These are phyloP conservation scores for Rachicladosporium sp. DNA, from an alignment of 2,329 filamentous ascomycete genomes.

Conservation along the genomic window DNA sequence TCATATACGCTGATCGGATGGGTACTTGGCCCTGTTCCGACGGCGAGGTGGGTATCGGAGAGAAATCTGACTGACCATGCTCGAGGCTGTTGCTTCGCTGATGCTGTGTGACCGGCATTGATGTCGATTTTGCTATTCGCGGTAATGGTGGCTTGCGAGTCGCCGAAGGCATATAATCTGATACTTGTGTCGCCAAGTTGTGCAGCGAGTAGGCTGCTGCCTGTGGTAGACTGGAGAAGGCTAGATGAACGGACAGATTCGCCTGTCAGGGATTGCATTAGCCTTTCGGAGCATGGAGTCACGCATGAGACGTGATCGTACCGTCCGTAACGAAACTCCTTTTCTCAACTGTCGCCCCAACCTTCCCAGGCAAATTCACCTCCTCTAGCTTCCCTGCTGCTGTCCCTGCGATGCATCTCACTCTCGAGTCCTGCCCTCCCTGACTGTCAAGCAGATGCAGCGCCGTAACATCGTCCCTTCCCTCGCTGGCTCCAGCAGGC, in stretches of 20 bases:
- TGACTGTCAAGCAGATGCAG: constrained; percentile 38
- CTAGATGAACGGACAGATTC: constrained; percentile 34
- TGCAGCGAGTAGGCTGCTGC: constrained; percentile 35
- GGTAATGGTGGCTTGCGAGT: constrained; percentile 16
- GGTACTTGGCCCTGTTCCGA: constrained; percentile 35
- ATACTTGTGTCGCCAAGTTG: constrained; percentile 34
- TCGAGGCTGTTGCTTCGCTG: constrained; percentile 13
- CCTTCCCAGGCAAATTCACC: constrained; percentile 16
- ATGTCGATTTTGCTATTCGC: constrained; percentile 27
- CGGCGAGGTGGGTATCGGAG: constrained; percentile 36
- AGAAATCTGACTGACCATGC: constrained; percentile 44
- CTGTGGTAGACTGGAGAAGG: constrained; percentile 8
- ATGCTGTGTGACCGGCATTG: constrained; percentile 8
- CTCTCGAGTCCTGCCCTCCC: constrained; percentile 27
- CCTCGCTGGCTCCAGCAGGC: constrained; percentile 38
- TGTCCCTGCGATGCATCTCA: constrained; percentile 40
- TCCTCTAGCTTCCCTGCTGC: constrained; percentile 41
- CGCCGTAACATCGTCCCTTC: constrained; percentile 46
- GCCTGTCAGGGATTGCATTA: constrained; percentile 8
- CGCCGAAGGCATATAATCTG: constrained; percentile 20
- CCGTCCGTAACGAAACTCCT: no score
- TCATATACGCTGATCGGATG: constrained; percentile 39
- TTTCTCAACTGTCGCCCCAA: no score
- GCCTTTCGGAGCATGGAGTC: no score
- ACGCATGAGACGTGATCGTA: no score